phyloP scores from a whole-genome alignment of 2,329 filamentous ascomycete genomes.

The Amesomyces nigricolor region DNA sequence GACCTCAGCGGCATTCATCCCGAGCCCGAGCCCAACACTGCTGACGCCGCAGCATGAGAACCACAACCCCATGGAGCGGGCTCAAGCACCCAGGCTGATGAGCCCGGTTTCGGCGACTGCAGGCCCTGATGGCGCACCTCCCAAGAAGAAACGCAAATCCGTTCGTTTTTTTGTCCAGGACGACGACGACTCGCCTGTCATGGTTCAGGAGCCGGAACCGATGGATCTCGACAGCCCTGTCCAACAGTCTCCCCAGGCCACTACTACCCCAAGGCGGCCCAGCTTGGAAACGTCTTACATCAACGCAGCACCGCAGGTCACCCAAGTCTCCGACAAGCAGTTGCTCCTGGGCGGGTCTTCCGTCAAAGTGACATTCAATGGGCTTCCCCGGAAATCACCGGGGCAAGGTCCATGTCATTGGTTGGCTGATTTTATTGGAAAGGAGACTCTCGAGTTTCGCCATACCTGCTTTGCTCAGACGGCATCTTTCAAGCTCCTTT shows the following conservation, averaged over 20 bases:
- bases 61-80: not conserved
- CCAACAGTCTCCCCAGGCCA: not conserved
- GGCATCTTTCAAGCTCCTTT: conserved; percentile 10
- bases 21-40: conserved; percentile 9
- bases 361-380: conserved; percentile 27
- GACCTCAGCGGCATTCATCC: conserved; percentile 1
- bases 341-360: conserved; percentile 21
- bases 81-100: not conserved
- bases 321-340: conserved; percentile 23
- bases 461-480: conserved; percentile 29
- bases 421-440: conserved; percentile 24
- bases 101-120: not conserved
- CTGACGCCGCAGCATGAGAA: not conserved
- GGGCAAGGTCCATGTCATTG: conserved; percentile 12
- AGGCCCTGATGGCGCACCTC: not conserved
- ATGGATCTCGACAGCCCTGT: conserved; percentile 21
- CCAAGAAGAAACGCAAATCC: conserved; percentile 33
- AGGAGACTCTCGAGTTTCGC: conserved; percentile 28
- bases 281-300: not conserved
- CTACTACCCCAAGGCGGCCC: not conserved
- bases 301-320: not conserved
- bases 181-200: conserved; percentile 18
- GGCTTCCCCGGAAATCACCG: conserved; percentile 21
- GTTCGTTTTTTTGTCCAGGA: conserved; percentile 33
- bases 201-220: conserved; percentile 23